Evolutionary conservation across 2,329 filamentous ascomycete species (phyloP).

Genomic region (Alternaria sp.): DNA sequence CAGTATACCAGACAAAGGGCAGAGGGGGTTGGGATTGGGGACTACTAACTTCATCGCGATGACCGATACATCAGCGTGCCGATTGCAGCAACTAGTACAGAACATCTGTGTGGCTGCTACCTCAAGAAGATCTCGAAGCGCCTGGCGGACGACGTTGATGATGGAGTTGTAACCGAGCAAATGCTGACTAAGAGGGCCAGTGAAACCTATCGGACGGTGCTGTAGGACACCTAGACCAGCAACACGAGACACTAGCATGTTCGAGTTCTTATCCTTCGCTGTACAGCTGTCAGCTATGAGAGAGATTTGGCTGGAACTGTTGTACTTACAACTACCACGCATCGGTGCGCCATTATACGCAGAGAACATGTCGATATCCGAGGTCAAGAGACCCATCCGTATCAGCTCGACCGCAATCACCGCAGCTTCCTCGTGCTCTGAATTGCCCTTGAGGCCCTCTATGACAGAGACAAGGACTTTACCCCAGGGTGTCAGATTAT

Average conservation of each 20-base stretch:
- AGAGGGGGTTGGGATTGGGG: conserved; percentile 37
- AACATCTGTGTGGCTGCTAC: conserved; percentile 82
- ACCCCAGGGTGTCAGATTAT: conserved; percentile 82
- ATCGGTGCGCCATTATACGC: conserved; percentile 66
- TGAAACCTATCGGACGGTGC: conserved; percentile 89
- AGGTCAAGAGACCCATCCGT: conserved; percentile 78
- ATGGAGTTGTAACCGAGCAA: conserved; percentile 87
- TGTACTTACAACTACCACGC: conserved; percentile 57
- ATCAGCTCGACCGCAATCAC: conserved; percentile 88
- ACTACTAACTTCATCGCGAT: conserved; percentile 74
- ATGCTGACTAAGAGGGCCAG: conserved; percentile 89
- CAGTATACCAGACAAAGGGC: conserved; percentile 9
- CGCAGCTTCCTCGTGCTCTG: conserved; percentile 75
- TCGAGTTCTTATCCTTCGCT: conserved; percentile 78
- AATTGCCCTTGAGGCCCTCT: conserved; percentile 65
- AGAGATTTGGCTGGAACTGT: not conserved
- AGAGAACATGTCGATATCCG: conserved; percentile 67
- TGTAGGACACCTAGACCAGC: conserved; percentile 82
- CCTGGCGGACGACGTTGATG: conserved; percentile 78
- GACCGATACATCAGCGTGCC: conserved; percentile 66
- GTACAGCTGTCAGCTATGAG: conserved; percentile 31
- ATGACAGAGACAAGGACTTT: conserved; percentile 77
- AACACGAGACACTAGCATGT: conserved; percentile 84
- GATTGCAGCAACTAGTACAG: conserved; percentile 78
- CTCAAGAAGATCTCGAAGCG: conserved; percentile 84